Evolutionary conservation across 805 yeast species (phyloP).

Genomic region (Sugiyamaella mastotermitis): DNA sequence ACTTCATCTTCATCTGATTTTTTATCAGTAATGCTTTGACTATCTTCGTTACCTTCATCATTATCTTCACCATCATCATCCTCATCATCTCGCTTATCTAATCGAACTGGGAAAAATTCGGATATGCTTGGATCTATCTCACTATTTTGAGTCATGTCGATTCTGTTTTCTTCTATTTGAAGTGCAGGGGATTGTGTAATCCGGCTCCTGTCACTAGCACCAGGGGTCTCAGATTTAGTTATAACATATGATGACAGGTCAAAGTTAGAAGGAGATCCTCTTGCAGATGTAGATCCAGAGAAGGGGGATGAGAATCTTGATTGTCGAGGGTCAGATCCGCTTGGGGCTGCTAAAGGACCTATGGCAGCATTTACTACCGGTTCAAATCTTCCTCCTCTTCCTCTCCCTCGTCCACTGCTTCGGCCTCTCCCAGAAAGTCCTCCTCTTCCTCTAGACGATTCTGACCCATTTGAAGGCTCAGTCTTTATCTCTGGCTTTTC

Average conservation of each 20-base stretch:
- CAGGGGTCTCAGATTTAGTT: constrained; percentile 19
- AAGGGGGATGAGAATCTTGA: constrained; percentile 7
- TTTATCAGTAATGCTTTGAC: background rate
- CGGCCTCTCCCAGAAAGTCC: constrained; percentile 13
- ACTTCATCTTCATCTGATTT: constrained; percentile 9
- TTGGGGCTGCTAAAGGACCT: constrained; percentile 33
- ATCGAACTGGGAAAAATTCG: constrained; percentile 22
- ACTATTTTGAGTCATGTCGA: constrained; percentile 17
- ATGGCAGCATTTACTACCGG: constrained; percentile 26
- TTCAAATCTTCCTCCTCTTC: constrained; percentile 21
- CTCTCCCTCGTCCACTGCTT: constrained; percentile 17
- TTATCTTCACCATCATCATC: constrained; percentile 10
- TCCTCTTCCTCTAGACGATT: constrained; percentile 15
- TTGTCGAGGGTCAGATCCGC: constrained; percentile 17
- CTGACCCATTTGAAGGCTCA: constrained; percentile 21
- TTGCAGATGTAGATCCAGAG: background rate
- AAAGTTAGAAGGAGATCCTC: constrained; percentile 1
- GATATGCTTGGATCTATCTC: constrained; percentile 15
- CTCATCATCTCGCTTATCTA: constrained; percentile 15
- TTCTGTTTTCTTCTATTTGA: constrained; percentile 13
- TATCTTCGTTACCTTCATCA: constrained; percentile 1
- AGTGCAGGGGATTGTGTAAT: constrained; percentile 11
- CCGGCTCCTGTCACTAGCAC: constrained; percentile 9
- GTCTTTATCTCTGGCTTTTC: constrained; percentile 29
- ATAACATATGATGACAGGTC: constrained; percentile 7